These are phyloP conservation scores for Massospora cicadina DNA, from an alignment of 371 early-diverging fungal genomes.

Conservation along the genomic window DNA sequence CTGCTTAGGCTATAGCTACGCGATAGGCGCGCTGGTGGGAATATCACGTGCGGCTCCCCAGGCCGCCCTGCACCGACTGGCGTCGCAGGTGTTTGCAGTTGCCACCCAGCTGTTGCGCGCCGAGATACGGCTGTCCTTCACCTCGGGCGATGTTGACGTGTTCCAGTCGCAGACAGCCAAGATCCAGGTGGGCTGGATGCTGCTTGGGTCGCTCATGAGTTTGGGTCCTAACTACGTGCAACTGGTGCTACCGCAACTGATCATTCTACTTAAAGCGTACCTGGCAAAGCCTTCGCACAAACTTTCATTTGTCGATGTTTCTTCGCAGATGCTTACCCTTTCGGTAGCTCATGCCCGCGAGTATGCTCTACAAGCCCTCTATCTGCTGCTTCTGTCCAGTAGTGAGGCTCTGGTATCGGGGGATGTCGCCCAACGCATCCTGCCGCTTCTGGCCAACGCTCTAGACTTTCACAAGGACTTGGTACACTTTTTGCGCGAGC, in stretches of 20 bases:
- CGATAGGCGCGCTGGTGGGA: slow-evolving; percentile 48
- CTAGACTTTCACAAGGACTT: slow-evolving; percentile 1
- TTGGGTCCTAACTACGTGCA: slow-evolving; percentile 65
- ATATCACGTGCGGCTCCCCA: slow-evolving; percentile 46
- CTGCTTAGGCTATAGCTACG: slow-evolving; percentile 40
- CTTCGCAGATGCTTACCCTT: slow-evolving; percentile 6
- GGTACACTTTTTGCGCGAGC: neutral
- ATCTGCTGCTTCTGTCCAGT: slow-evolving; percentile 1
- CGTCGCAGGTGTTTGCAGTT: slow-evolving; percentile 54
- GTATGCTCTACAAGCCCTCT: slow-evolving; percentile 7
- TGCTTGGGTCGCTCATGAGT: slow-evolving; percentile 59
- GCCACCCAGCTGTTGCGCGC: slow-evolving; percentile 52
- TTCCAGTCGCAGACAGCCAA: slow-evolving; percentile 14
- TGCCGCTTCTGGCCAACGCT: neutral
- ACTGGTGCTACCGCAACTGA: slow-evolving; percentile 57
- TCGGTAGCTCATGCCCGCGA: neutral
- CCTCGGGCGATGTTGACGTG: slow-evolving; percentile 26
- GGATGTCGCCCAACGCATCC: slow-evolving; percentile 1
- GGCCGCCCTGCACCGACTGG: slow-evolving; percentile 53
- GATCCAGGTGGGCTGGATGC: slow-evolving; percentile 58
- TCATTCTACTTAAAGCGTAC: slow-evolving; percentile 20
- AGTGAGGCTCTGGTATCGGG: neutral
- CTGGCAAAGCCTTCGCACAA: neutral
- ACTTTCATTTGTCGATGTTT: neutral
- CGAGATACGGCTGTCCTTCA: slow-evolving; percentile 25